phyloP scores from a whole-genome alignment of 768 basidiomycete genomes.

The Boletus subparvulus region DNA sequence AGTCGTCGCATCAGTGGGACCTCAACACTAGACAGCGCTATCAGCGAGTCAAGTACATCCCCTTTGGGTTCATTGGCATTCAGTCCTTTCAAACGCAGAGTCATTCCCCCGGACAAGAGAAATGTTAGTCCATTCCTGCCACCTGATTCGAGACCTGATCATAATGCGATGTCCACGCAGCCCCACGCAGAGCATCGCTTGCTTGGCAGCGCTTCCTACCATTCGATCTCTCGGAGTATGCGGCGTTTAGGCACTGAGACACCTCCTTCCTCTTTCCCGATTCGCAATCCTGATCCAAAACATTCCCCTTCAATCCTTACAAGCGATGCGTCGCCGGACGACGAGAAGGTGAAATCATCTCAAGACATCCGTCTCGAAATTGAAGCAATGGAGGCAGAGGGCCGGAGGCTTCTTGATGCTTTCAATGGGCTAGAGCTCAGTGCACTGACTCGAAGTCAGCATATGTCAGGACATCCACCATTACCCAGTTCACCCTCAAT shows the following conservation, averaged over 20 bases:
- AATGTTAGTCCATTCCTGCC: slow-evolving; percentile 17
- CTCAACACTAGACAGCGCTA: slow-evolving; percentile 44
- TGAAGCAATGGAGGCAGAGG: slow-evolving; percentile 66
- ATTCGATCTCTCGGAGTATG: slow-evolving; percentile 45
- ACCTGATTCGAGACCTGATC: slow-evolving; percentile 41
- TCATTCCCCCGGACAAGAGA: slow-evolving; percentile 42
- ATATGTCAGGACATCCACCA: slow-evolving; percentile 18
- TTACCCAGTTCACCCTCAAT: slow-evolving; percentile 32
- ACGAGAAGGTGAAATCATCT: slow-evolving; percentile 57
- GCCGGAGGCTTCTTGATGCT: slow-evolving; percentile 68
- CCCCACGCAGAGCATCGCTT: slow-evolving; percentile 34
- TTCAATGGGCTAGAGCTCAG: slow-evolving; percentile 78
- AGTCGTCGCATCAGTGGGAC: slow-evolving; percentile 31
- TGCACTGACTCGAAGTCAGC: slow-evolving; percentile 48
- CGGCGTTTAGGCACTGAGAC: slow-evolving; percentile 42
- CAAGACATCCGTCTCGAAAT: slow-evolving; percentile 68
- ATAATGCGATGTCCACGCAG: slow-evolving; percentile 44
- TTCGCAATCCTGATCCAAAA: slow-evolving; percentile 35
- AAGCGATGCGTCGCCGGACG: slow-evolving; percentile 45
- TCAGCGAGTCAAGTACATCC: slow-evolving; percentile 43
- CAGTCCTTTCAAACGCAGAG: slow-evolving; percentile 45
- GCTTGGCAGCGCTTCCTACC: slow-evolving; percentile 31
- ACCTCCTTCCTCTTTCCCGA: slow-evolving; percentile 59
- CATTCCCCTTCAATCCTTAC: slow-evolving; percentile 34
- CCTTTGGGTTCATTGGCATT: slow-evolving; percentile 29